Evolutionary conservation across 2,329 filamentous ascomycete species (phyloP).

Genomic region (Emmonsiellopsis sp.): DNA sequence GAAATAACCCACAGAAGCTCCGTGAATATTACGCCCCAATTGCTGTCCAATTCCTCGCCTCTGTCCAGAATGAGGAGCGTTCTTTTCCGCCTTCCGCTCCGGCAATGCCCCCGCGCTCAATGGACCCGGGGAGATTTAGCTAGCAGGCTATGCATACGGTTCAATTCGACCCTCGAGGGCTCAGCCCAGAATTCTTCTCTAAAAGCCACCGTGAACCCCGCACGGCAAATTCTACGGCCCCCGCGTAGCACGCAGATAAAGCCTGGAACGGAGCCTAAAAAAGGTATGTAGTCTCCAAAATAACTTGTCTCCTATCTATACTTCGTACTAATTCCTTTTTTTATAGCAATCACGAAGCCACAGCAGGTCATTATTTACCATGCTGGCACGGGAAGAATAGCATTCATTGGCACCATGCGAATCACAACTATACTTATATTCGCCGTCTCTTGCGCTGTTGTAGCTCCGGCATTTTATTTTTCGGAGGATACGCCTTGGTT

Average conservation of each 20-base stretch:
- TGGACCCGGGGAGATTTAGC: neutral
- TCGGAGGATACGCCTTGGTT: slow-evolving; percentile 35
- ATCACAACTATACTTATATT: slow-evolving; percentile 62
- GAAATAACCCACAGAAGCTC: too few species aligned
- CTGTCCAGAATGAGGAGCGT: neutral
- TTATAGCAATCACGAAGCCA: slow-evolving; percentile 22
- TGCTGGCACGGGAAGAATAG: slow-evolving; percentile 56
- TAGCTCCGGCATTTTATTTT: slow-evolving; percentile 48
- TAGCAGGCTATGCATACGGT: neutral
- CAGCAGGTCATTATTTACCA: slow-evolving; percentile 61
- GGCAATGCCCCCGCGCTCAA: neutral
- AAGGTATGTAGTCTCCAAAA: neutral
- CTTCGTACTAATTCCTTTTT: slow-evolving; percentile 7
- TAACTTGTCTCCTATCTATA: neutral
- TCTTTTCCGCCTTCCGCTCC: neutral
- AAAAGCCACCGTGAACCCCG: neutral
- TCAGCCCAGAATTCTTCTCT: slow-evolving; percentile 10
- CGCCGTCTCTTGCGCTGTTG: slow-evolving; percentile 54
- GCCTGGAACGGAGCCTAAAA: slow-evolving; percentile 8
- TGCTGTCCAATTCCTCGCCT: neutral
- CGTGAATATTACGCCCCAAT: neutral
- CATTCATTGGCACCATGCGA: slow-evolving; percentile 61
- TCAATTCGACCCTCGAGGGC: slow-evolving; percentile 14
- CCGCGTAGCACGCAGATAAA: slow-evolving; percentile 10
- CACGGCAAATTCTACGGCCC: slow-evolving; percentile 12